Conservation (phyloP, 164 flowering plant genomes). For the Nymphaea thermarum region DNA sequence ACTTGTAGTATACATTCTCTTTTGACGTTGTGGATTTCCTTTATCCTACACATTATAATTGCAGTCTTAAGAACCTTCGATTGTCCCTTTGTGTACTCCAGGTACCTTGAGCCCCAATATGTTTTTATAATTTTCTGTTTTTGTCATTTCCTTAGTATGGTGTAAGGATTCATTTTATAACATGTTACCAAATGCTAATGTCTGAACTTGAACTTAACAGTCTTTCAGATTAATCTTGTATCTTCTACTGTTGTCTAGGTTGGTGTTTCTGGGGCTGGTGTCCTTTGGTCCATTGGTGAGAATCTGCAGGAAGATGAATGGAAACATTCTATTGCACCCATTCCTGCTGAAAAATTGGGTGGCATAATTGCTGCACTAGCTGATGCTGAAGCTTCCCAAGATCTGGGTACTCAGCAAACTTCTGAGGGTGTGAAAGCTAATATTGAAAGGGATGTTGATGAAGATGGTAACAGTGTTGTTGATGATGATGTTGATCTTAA, state of each 20-base stretch:
- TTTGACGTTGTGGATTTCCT: no score
- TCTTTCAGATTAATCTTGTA: background rate
- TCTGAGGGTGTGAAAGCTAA: slow-evolving; percentile 55
- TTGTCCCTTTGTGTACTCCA: background rate
- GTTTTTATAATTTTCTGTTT: background rate
- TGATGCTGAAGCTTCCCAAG: background rate
- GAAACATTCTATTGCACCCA: slow-evolving; percentile 92
- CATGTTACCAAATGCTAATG: no score
- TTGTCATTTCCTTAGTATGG: background rate
- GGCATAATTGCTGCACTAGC: background rate
- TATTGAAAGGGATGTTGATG: slow-evolving; percentile 31
- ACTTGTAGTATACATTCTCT: no score
- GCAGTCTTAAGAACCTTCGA: no score
- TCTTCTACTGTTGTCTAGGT: slow-evolving; percentile 31
- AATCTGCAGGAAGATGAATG: slow-evolving; percentile 85
- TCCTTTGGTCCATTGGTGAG: slow-evolving; percentile 73
- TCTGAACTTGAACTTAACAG: background rate
- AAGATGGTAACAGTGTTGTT: slow-evolving; percentile 44
- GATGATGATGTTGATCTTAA: slow-evolving; percentile 1
- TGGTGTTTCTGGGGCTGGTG: slow-evolving; percentile 74
- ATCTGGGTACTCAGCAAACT: slow-evolving; percentile 31
- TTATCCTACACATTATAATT: no score
- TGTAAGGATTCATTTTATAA: background rate
- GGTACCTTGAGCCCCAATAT: background rate
- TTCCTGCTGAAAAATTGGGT: slow-evolving; percentile 56